Base-by-base conservation (phyloP, 805 yeast species). In the Torulaspora microellipsoides region DNA sequence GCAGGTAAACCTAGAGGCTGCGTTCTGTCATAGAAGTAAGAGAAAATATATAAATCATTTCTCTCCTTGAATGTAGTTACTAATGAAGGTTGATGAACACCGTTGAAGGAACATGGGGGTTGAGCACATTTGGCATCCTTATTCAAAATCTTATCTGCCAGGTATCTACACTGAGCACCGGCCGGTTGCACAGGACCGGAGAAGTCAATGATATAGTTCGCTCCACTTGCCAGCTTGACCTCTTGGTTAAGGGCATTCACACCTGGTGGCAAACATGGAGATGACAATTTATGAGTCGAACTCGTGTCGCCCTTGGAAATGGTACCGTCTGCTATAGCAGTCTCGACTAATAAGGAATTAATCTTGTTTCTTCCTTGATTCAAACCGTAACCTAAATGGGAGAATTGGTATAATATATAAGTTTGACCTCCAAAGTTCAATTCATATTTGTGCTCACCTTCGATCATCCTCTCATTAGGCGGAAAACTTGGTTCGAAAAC, bases 51-150 rank as follows among this genome's bases (percentile, higher is more conserved):
- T 77, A 93, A 75, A 59, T 93, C 98, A 32, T 81, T 76, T 27
- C 78, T 65, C 43, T 71, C 71, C 42, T 80, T 75, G 75, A 93
- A 93, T 12, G 95, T 81, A 49, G 75, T 78, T 35, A 79, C 79
- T 57, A 93, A 72, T 3, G 95, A 85, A 8, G 99, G 99, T 71
- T 93, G 99, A 67, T 95, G 95, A 39, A 89, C 85, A 60, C 99
- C 99, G 62, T 91, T 88, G 76, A 93, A 93, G 2, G 97, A 86
- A 66, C 99, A 93, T 42, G 99, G 95, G 46, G 79, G 77, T 27
- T 72, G 60, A 1, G 71, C 62, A 73, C 99, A 93, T 48, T 73
- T 79, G 12, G 77, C 73, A 33, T 89, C 96, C 69, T 91, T 91
- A 69, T 86, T 83, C 61, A 93, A 75, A 33, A 88, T 77, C 42